Conservation (phyloP, 352 stramenopile species). For the Plasmopara viticola region DNA sequence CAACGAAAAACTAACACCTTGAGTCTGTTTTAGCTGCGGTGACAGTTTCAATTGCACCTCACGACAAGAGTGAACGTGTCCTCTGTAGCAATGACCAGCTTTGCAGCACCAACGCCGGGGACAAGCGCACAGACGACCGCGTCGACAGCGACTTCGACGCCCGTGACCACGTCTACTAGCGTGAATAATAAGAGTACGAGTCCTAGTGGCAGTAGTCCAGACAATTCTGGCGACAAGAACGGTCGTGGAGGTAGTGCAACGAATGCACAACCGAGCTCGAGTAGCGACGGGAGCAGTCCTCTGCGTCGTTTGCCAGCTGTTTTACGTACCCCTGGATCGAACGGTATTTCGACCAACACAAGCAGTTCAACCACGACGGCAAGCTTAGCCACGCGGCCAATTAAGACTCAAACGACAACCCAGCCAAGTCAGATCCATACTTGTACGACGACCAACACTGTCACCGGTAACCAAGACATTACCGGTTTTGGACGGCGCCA, state of each 20-base stretch:
- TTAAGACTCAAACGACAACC: background rate
- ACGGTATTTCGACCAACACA: conserved; percentile 1
- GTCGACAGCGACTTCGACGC: background rate
- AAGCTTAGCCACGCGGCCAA: conserved; percentile 5
- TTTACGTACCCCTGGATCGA: conserved; percentile 12
- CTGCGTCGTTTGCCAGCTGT: conserved; percentile 35
- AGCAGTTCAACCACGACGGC: conserved; percentile 3
- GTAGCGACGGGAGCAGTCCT: conserved; percentile 27
- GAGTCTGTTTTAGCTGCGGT: background rate
- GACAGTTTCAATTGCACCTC: background rate
- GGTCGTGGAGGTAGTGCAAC: background rate
- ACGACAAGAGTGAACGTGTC: background rate
- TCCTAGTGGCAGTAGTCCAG: conserved; percentile 3
- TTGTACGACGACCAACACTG: background rate
- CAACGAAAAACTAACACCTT: background rate
- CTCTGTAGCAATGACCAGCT: conserved; percentile 21
- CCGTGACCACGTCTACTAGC: conserved; percentile 1
- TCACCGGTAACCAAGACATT: conserved; percentile 6
- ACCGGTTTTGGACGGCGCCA: conserved; percentile 12
- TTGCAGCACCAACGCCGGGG: conserved; percentile 5
- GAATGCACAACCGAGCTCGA: conserved; percentile 12
- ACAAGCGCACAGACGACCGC: conserved; percentile 3
- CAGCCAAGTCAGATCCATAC: conserved; percentile 2
- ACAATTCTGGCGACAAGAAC: conserved; percentile 2
- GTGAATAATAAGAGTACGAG: conserved; percentile 5